phyloP scores from a whole-genome alignment of 768 basidiomycete genomes.

The Vararia minispora region DNA sequence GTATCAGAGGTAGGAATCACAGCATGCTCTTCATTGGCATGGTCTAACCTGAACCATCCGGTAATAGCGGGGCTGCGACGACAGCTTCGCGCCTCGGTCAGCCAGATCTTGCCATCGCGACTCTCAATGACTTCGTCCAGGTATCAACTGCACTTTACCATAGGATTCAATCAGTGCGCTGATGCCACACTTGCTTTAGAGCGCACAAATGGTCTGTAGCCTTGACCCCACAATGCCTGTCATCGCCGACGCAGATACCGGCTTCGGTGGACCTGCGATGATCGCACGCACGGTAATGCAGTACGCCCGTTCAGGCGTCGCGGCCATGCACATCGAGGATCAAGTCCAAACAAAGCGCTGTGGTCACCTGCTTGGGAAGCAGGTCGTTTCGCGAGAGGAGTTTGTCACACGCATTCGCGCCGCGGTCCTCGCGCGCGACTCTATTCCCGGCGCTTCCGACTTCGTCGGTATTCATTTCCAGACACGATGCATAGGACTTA shows the following conservation, averaged over 20 bases:
- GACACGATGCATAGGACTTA: neutral
- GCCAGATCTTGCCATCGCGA: conserved; percentile 70
- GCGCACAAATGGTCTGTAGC: conserved; percentile 60
- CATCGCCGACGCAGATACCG: conserved; percentile 75
- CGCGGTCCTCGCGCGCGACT: conserved; percentile 65
- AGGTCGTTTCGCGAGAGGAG: conserved; percentile 71
- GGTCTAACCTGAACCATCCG: no score
- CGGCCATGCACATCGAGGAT: conserved; percentile 71
- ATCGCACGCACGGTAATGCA: conserved; percentile 64
- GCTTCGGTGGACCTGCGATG: conserved; percentile 66
- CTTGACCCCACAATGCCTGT: conserved; percentile 55
- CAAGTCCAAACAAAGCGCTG: conserved; percentile 78
- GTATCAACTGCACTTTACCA: conserved; percentile 19
- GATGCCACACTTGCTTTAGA: conserved; percentile 23
- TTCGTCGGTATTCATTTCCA: conserved; percentile 35
- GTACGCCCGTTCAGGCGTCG: conserved; percentile 59
- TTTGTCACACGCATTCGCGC: conserved; percentile 66
- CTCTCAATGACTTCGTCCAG: conserved; percentile 65
- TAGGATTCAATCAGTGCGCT: no score
- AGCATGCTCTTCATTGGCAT: no score
- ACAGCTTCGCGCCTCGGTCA: conserved; percentile 70
- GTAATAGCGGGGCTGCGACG: conserved; percentile 59
- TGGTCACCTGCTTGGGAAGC: conserved; percentile 72
- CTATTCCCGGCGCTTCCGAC: conserved; percentile 64
- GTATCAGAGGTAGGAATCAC: conserved; percentile 52